Evolutionary conservation across 106 monocot species (phyloP).

Genomic region (Dendrobium catenatum): DNA sequence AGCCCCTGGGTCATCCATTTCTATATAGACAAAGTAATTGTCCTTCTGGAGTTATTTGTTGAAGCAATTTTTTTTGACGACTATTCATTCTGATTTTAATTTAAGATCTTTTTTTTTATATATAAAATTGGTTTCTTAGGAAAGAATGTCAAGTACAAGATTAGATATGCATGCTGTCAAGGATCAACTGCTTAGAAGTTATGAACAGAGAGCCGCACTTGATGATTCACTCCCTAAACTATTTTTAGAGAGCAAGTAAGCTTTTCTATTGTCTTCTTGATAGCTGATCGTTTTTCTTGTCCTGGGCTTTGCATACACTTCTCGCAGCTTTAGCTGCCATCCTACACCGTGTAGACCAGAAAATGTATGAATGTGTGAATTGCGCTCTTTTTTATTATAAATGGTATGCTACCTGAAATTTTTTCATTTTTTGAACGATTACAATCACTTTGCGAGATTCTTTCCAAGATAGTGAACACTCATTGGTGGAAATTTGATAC

Average conservation of each 20-base stretch:
- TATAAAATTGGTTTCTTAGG: constrained; percentile 21
- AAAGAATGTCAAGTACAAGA: constrained; percentile 43
- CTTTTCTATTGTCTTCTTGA: neutral
- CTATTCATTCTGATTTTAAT: constrained; percentile 6
- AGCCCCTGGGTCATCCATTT: constrained; percentile 64
- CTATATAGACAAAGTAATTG: constrained; percentile 46
- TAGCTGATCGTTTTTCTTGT: neutral
- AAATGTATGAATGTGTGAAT: neutral
- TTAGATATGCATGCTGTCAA: constrained; percentile 25
- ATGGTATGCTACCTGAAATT: too few relatives aligned
- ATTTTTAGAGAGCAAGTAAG: constrained; percentile 45
- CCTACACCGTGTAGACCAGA: neutral
- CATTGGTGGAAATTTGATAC: too few relatives aligned
- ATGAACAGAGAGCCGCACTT: constrained; percentile 12
- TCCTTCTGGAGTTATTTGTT: neutral
- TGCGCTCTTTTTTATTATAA: too few relatives aligned
- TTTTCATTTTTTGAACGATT: too few relatives aligned
- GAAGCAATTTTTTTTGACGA: neutral
- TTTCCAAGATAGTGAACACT: too few relatives aligned
- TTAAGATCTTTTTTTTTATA: neutral
- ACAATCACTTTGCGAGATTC: too few relatives aligned
- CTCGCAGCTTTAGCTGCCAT: neutral
- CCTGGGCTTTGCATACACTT: neutral
- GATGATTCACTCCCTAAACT: constrained; percentile 25
- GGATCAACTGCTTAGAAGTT: constrained; percentile 31